phyloP scores from a whole-genome alignment of 176 grass and related monocot species.

The Metroxylon sagu region DNA sequence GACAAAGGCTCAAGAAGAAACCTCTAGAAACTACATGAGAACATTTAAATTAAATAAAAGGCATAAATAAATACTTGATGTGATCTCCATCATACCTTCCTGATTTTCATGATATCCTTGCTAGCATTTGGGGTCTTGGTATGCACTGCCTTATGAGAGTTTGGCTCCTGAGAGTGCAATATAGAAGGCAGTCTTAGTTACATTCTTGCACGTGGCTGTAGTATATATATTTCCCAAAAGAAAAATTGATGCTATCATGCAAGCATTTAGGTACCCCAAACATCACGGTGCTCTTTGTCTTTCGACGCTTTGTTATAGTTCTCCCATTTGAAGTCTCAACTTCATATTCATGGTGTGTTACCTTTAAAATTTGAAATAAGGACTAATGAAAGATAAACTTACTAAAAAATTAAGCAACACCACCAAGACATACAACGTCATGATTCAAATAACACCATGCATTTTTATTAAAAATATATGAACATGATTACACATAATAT shows the following conservation, averaged over 20 bases:
- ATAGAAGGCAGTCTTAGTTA: conserved; percentile 14
- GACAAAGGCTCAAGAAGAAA: no score
- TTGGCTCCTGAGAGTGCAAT: conserved; percentile 38
- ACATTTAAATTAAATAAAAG: no score
- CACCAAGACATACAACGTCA: no score
- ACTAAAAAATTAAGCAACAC: not conserved
- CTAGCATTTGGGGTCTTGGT: conserved; percentile 31
- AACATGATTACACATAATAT: no score
- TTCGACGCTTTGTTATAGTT: conserved; percentile 79
- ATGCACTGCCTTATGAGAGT: conserved; percentile 45
- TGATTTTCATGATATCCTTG: conserved; percentile 38
- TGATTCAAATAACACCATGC: no score
- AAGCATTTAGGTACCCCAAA: conserved; percentile 45
- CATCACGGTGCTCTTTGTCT: conserved; percentile 83
- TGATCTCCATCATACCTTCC: conserved; percentile 36
- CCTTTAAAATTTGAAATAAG: conserved; percentile 36
- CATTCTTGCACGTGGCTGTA: no score
- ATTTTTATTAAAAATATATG: no score
- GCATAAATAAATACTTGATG: no score
- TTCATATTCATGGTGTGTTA: conserved; percentile 84
- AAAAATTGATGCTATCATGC: not conserved
- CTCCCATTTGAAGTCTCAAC: conserved; percentile 74
- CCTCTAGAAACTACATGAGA: no score
- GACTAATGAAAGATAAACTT: not conserved
- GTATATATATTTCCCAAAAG: not conserved